Percentiles rank a stretch among this genome's conserved stretches.
phyloP scores from a whole-genome alignment of 305 asterid species.

The Caryopteris hybrid region DNA sequence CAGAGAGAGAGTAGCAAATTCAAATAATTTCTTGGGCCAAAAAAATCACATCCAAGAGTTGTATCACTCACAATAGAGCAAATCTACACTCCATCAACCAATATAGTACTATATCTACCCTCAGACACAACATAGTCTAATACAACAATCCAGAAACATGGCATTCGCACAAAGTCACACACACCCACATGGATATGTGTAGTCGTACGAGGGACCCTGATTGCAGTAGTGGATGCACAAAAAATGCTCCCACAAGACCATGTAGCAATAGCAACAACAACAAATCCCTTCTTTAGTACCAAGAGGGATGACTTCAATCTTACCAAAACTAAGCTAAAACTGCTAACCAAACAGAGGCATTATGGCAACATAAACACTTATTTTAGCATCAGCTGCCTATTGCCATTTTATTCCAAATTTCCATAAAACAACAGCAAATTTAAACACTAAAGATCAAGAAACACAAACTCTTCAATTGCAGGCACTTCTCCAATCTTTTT shows the following conservation, averaged over 20 bases:
- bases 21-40: neutral
- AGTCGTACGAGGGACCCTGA: neutral
- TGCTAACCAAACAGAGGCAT: neutral
- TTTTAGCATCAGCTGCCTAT: neutral
- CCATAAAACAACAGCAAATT: too few relatives aligned
- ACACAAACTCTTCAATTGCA: constrained; percentile 81
- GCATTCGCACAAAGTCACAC: neutral
- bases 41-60: neutral
- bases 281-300: neutral
- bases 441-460: constrained; percentile 62
- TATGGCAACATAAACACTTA: neutral
- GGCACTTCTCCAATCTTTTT: constrained; percentile 74
- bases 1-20: neutral
- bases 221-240: constrained; percentile 2
- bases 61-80: constrained; percentile 6
- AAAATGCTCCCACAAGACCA: constrained; percentile 8
- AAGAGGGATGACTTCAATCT: constrained; percentile 1
- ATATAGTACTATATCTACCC: neutral
- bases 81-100: constrained; percentile 4
- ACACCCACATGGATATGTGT: neutral
- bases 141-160: neutral
- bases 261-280: neutral
- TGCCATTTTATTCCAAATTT: constrained; percentile 7
- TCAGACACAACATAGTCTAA: neutral
- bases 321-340: constrained; percentile 14